Conservation (phyloP, 2,329 filamentous ascomycete species). For the Dothideomycetes sp. region DNA sequence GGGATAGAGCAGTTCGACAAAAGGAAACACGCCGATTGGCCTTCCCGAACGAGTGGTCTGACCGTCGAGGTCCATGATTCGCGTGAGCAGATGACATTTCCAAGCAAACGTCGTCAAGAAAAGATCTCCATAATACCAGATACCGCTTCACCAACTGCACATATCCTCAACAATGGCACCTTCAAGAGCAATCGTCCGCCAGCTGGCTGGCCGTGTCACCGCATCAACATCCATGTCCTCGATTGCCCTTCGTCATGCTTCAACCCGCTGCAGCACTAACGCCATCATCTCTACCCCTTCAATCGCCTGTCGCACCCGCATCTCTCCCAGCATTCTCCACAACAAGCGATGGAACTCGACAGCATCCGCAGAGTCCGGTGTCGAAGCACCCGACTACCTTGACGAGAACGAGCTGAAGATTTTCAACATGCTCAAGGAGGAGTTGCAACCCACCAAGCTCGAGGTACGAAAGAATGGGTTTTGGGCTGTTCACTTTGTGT, state of each 20-base stretch:
- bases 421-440: constrained; percentile 37
- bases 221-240: not conserved
- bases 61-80: not conserved
- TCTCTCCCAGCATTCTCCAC: not conserved
- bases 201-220: constrained; percentile 1
- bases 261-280: too few relatives aligned
- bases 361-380: not conserved
- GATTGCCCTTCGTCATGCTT: too few relatives aligned
- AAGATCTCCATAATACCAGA: not conserved
- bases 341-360: constrained; percentile 1
- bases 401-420: constrained; percentile 37
- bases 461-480: constrained; percentile 32
- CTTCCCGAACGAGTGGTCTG: not conserved
- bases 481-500: not conserved
- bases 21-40: too few relatives aligned
- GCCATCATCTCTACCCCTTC: not conserved
- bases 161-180: constrained; percentile 1
- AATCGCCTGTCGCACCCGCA: not conserved
- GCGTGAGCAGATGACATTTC: not conserved
- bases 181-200: constrained; percentile 5
- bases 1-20: too few relatives aligned
- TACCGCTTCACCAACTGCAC: not conserved
- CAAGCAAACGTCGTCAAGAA: not conserved
- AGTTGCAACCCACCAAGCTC: constrained; percentile 35
- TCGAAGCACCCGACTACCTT: constrained; percentile 39